phyloP scores from a whole-genome alignment of 495 filamentous ascomycete species.

The Stereocaulon alpinum region DNA sequence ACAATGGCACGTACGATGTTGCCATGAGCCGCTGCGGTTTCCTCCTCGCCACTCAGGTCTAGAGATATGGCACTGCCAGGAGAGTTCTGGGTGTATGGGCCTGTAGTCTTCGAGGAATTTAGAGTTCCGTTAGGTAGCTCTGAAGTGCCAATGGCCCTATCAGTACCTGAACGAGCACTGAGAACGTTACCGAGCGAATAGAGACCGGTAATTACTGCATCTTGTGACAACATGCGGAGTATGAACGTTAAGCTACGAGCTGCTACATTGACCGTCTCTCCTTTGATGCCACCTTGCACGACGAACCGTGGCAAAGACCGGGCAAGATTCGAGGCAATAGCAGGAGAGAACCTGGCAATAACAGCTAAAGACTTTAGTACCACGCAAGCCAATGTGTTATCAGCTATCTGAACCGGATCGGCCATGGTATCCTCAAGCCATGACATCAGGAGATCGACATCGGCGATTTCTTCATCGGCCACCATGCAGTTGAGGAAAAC shows the following conservation, averaged over 20 bases:
- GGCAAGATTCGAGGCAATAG: constrained; percentile 63
- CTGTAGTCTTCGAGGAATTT: constrained; percentile 23
- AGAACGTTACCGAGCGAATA: constrained; percentile 91
- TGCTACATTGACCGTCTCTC: constrained; percentile 57
- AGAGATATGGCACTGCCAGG: constrained; percentile 73
- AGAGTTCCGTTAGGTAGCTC: constrained; percentile 23
- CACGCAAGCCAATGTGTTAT: constrained; percentile 58
- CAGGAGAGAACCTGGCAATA: constrained; percentile 60
- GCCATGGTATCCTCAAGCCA: constrained; percentile 76
- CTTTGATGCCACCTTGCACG: constrained; percentile 56
- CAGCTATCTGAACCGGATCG: constrained; percentile 72
- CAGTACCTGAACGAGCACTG: constrained; percentile 48
- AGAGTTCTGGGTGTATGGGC: constrained; percentile 45
- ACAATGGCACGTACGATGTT: constrained; percentile 86
- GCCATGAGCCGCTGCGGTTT: constrained; percentile 56
- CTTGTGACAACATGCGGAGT: constrained; percentile 70
- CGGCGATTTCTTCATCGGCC: constrained; percentile 67
- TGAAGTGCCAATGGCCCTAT: constrained; percentile 20
- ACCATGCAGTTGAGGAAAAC: constrained; percentile 77
- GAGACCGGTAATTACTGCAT: constrained; percentile 85
- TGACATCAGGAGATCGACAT: constrained; percentile 65
- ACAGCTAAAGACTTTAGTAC: constrained; percentile 75
- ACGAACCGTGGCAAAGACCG: constrained; percentile 77
- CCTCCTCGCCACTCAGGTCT: constrained; percentile 59
- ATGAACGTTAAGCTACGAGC: constrained; percentile 72